These are phyloP conservation scores for Marsdenia floribunda DNA, from an alignment of 257 asterid species.

Conservation along the genomic window DNA sequence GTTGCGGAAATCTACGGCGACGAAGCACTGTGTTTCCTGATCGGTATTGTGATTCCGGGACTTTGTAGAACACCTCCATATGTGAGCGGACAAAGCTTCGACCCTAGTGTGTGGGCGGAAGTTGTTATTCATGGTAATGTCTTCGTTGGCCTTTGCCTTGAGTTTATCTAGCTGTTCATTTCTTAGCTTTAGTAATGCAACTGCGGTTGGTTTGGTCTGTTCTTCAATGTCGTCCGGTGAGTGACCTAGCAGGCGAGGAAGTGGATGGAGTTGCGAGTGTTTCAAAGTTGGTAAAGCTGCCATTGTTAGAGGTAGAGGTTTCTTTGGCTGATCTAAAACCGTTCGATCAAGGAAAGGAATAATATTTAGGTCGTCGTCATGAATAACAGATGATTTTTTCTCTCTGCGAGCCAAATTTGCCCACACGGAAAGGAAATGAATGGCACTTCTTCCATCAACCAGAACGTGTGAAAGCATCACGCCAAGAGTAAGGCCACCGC, in stretches of 20 bases:
- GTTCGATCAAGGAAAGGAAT: constrained; percentile 19
- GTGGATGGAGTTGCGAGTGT: not conserved
- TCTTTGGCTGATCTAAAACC: not conserved
- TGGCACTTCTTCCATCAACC: constrained; percentile 15
- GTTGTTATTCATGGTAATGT: no score
- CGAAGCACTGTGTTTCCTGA: constrained; percentile 18
- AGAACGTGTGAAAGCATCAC: constrained; percentile 12
- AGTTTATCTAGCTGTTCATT: constrained; percentile 16
- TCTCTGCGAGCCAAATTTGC: not conserved
- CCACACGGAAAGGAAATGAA: constrained; percentile 23
- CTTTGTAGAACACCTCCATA: constrained; percentile 26
- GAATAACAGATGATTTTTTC: no score
- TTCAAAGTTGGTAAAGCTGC: not conserved
- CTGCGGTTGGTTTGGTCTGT: constrained; percentile 15
- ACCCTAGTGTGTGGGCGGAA: constrained; percentile 10
- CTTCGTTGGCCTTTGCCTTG: constrained; percentile 16
- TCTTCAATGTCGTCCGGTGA: constrained; percentile 5
- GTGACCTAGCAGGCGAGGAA: constrained; percentile 17
- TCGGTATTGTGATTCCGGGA: constrained; percentile 14
- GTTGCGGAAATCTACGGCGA: constrained; percentile 13
- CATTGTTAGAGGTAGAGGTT: not conserved
- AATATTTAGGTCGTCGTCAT: no score
- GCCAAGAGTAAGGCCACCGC: constrained; percentile 26
- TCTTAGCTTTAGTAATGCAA: constrained; percentile 13
- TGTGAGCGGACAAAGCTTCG: constrained; percentile 23